Evolutionary conservation across 192 early-diverging fungal species (phyloP), one percentile per base, ranked within the genome.

Genomic region (Chytriomyces confervae): DNA sequence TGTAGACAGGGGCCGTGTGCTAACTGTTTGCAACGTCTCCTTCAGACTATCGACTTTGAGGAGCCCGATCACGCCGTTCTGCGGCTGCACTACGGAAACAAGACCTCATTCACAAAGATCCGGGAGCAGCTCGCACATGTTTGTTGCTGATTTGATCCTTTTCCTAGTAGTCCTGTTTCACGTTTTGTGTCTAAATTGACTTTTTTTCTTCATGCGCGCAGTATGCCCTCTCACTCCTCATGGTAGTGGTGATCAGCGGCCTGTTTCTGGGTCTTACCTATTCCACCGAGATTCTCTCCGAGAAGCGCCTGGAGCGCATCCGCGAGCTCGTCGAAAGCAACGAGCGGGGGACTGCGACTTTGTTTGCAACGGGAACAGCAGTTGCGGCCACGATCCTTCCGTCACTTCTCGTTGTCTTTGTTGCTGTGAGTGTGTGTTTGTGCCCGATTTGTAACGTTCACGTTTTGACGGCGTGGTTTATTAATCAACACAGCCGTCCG

Each of bases 11-110:
- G 5, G 36, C 63, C 16, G 13, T 13, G 13, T 11, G 63, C 10
- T 65, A 48, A 18, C 48, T 69, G 43, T 18, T 47, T 48, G 13
- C 67, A 20, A 57, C 47, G 11, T 24, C 47, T 20, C 13, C n/a
- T n/a, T 27, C 73, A 83, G 75, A 80, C 70, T 11, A 83, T 83
- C 65, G 83, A 83, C 43, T 84, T 82, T 62, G 83, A 84, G 72
- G 80, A 84, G 61, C 83, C 83, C 47, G 83, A 81, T 66, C 66
- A 69, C 66, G 29, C 20, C 11, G 63, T 76, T n/a, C 77, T 82
- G n/a, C 79, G 80, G 6, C 11, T 49, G 43, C 80, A 81, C 72
- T 84, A 81, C 65, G 27, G 29, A 24, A 44, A 63, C 5, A 72
- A 81, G 51, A 61, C 69, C 64, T 47, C 47, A 18, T 69, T 16